phyloP scores from a whole-genome alignment of 164 flowering plant genomes.

The Chimonanthus salicifolius region DNA sequence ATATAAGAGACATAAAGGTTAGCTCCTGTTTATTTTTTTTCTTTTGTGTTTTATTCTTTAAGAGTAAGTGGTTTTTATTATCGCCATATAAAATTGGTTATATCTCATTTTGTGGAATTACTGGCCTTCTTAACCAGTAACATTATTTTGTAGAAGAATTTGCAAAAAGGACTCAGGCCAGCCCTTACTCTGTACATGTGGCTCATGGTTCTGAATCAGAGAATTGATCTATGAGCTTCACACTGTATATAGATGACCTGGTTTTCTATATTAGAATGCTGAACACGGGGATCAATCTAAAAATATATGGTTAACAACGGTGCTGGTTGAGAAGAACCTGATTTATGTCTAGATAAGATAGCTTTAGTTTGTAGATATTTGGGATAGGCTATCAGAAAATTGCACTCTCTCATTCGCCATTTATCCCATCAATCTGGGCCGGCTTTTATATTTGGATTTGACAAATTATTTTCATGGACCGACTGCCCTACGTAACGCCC shows the following conservation, averaged over 20 bases:
- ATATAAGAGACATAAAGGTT: constrained; percentile 84
- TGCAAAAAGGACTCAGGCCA: not conserved
- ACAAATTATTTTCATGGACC: too few relatives aligned
- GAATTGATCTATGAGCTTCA: not conserved
- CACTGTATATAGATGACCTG: not conserved
- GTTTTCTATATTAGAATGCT: not conserved
- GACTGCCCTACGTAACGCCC: too few relatives aligned
- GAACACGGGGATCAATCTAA: not conserved
- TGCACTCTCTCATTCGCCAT: too few relatives aligned
- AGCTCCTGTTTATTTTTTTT: constrained; percentile 9
- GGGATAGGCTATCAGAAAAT: not conserved
- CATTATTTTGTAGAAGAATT: not conserved
- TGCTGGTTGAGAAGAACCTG: not conserved
- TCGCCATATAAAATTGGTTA: not conserved
- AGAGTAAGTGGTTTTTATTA: constrained; percentile 7
- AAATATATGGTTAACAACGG: not conserved
- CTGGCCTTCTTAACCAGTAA: not conserved
- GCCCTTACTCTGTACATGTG: not conserved
- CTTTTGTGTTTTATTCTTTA: not conserved
- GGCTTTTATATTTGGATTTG: too few relatives aligned
- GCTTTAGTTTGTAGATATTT: not conserved
- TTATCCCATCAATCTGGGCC: too few relatives aligned
- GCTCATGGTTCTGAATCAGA: not conserved
- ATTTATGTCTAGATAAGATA: not conserved
- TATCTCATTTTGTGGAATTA: not conserved